Conservation (phyloP, 352 stramenopile species). For the Phytophthora multivora region DNA sequence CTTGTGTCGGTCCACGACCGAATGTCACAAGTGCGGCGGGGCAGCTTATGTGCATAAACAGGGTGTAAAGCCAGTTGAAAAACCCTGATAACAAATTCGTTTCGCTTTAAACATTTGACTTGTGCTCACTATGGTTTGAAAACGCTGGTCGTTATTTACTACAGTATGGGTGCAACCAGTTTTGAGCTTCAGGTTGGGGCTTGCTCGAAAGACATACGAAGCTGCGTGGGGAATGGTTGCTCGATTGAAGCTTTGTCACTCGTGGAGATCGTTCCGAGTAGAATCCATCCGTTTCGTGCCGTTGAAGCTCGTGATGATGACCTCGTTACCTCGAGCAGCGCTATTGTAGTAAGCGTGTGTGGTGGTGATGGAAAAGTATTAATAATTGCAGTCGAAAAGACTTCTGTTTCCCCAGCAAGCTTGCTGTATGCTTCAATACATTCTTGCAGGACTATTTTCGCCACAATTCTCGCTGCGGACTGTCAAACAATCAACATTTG, state of each 20-base stretch:
- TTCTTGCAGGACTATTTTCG: not conserved
- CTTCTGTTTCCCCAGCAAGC: too few relatives aligned
- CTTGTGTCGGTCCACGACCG: constrained; percentile 11
- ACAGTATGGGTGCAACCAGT: constrained; percentile 1
- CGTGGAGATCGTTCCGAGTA: constrained; percentile 10
- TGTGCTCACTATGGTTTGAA: constrained; percentile 4
- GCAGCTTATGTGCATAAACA: constrained; percentile 21
- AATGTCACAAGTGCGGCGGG: constrained; percentile 29
- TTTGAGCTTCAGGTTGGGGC: constrained; percentile 1
- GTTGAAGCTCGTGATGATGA: constrained; percentile 13
- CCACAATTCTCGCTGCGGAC: not conserved
- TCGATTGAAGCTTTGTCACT: constrained; percentile 5
- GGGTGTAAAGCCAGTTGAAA: constrained; percentile 22
- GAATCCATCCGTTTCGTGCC: constrained; percentile 26
- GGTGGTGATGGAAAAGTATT: too few relatives aligned
- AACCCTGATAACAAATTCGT: constrained; percentile 10
- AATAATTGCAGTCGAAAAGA: too few relatives aligned
- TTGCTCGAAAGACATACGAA: not conserved
- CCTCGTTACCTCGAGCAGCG: not conserved
- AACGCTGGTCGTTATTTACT: constrained; percentile 8
- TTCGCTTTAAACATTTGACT: constrained; percentile 13
- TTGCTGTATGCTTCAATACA: not conserved
- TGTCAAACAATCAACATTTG: constrained; percentile 9
- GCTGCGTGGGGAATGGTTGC: constrained; percentile 6
- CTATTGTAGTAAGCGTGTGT: too few relatives aligned